Percentiles rank a stretch among this genome's conserved stretches.
Conservation (phyloP, 73 alveolate species). For the Paramecium sexaurelia region DNA sequence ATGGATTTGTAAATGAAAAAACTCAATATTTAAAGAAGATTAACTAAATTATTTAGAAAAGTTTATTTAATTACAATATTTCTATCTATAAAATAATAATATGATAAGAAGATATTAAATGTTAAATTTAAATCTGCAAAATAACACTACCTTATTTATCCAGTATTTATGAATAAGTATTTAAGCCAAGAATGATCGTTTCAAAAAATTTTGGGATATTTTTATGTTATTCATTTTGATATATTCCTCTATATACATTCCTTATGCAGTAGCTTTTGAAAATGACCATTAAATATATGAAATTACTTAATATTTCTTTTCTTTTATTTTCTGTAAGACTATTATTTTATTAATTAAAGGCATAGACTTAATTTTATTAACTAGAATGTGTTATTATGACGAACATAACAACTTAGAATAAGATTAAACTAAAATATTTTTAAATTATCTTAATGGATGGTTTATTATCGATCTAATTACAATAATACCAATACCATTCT, state of each 20-base stretch:
- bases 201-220: constrained; percentile 33
- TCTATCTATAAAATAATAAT: background rate
- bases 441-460: constrained; percentile 22
- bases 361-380: background rate
- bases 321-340: background rate
- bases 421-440: background rate
- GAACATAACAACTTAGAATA: background rate
- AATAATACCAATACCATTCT: background rate
- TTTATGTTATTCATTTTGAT: background rate
- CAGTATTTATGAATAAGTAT: background rate
- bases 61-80: background rate
- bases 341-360: background rate
- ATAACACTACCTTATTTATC: background rate
- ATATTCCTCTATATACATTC: background rate
- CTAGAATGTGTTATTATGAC: constrained; percentile 8
- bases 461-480: background rate
- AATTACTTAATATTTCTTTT: background rate
- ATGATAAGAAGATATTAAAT: background rate
- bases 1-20: background rate
- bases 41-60: background rate
- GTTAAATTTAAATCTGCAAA: background rate
- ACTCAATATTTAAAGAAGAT: background rate
- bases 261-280: constrained; percentile 9
- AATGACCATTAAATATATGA: background rate
- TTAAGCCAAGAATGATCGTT: background rate